Base-by-base conservation (phyloP, 176 grass and related monocot species). In the Luzula sylvatica region DNA sequence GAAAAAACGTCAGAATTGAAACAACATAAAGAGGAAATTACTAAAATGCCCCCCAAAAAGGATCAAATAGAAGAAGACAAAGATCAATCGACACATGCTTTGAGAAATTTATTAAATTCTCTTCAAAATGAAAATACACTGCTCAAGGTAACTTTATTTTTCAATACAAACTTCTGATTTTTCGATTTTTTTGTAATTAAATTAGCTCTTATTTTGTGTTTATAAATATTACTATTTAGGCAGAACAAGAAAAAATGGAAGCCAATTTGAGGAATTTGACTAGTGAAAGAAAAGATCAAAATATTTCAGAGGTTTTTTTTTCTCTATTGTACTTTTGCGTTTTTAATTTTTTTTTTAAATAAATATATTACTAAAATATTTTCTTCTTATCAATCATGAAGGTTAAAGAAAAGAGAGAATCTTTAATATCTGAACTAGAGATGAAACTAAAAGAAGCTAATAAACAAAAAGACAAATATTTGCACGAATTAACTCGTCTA, bases 401-500 rank as follows among this genome's bases (percentile, higher is more conserved):
- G 85, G 81, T 78, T 70, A 68, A 45, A 59, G 81, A 82, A 75
- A 81, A 98, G 48, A 83, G 80, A 72, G 46, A 51, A 50, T 73
- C 42, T 52, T 52, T 56, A 38, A 52, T 69, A 68, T 27, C 28
- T 46, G 53, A 62, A 13, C 72, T 98, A 69, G 77, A 87, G 62
- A 72, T 64, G 65, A 26, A 53, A 50, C 39, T 98, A 49, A 70
- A 80, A 50, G 81, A 61, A 15, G 52, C 75, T 42, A 53, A 26
- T 35, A 58, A 53, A 60, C 81, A 83, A 70, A 83, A 72, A 40
- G 93, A 98, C 26, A 87, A 80, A 46, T 77, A 81, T 68, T 40
- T 87, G 58, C 93, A 92, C 67, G 75, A 92, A 74, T 77, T 87
- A 67, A 72, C 68, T 71, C 71, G 93, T 51, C 65, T 98, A 23